A percentile compares a stretch with the other conserved stretches of the same genome.
phyloP scores from a whole-genome alignment of 352 stramenopile genomes.

The Bremia lactucae region DNA sequence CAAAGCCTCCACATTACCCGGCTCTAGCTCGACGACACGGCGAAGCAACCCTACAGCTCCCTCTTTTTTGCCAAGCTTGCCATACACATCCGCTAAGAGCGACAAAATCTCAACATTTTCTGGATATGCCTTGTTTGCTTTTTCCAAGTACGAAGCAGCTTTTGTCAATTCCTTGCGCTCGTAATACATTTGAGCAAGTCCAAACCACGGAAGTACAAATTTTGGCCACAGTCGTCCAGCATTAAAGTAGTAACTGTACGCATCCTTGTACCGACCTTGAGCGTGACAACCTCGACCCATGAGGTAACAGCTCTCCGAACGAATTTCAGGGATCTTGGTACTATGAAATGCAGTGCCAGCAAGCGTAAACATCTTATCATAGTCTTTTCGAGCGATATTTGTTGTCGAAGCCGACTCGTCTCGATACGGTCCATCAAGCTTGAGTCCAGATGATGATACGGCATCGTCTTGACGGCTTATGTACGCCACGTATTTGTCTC shows the following conservation, averaged over 20 bases:
- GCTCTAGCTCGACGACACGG: conserved; percentile 76
- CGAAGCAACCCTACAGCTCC: conserved; percentile 72
- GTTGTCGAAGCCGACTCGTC: conserved; percentile 53
- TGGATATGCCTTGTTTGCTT: conserved; percentile 82
- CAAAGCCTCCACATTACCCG: conserved; percentile 75
- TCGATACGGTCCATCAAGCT: conserved; percentile 71
- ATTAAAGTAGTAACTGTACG: conserved; percentile 94
- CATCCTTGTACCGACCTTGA: conserved; percentile 90
- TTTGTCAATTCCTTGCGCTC: conserved; percentile 80
- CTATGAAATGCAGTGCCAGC: conserved; percentile 83
- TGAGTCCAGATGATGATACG: conserved; percentile 51
- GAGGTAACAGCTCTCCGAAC: conserved; percentile 94
- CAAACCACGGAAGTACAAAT: conserved; percentile 81
- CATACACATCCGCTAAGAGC: conserved; percentile 72
- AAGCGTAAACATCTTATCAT: conserved; percentile 86
- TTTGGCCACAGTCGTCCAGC: conserved; percentile 82
- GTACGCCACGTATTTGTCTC: conserved; percentile 86
- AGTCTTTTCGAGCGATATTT: conserved; percentile 79
- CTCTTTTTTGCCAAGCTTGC: conserved; percentile 70
- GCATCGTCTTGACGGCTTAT: conserved; percentile 58
- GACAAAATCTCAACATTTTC: conserved; percentile 82
- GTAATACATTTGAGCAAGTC: conserved; percentile 85
- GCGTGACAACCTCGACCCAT: conserved; percentile 93
- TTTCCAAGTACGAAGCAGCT: conserved; percentile 76
- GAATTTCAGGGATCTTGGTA: conserved; percentile 85